Conservation (phyloP, 768 basidiomycete species). For the Hericium rajendrae region DNA sequence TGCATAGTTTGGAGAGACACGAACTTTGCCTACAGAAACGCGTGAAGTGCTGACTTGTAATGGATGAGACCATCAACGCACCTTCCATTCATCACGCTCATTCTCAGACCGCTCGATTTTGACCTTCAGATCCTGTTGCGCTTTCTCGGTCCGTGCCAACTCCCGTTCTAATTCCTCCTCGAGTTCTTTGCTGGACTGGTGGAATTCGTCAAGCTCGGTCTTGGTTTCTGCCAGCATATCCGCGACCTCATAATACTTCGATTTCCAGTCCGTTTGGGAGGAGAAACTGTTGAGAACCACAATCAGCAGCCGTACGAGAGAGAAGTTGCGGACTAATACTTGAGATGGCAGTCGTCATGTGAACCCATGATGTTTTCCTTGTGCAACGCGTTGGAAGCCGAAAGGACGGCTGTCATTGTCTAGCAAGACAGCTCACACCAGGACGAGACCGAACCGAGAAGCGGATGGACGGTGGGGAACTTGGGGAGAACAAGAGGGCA, state of each 20-base stretch:
- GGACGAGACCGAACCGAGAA: conserved; percentile 3
- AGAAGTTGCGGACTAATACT: conserved; percentile 29
- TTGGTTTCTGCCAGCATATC: conserved; percentile 81
- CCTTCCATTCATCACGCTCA: conserved; percentile 93
- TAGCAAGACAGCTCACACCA: conserved; percentile 6
- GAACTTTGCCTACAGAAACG: conserved; percentile 59
- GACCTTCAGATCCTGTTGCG: conserved; percentile 69
- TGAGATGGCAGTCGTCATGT: conserved; percentile 56
- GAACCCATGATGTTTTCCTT: conserved; percentile 49
- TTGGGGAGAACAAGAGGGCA: conserved; percentile 14
- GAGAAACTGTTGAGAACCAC: conserved; percentile 38
- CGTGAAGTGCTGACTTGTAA: conserved; percentile 5
- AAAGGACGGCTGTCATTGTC: conserved; percentile 57
- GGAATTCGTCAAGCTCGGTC: conserved; percentile 80
- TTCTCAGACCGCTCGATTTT: conserved; percentile 60
- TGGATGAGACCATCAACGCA: conserved; percentile 25
- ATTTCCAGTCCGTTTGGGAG: conserved; percentile 56
- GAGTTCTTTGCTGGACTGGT: conserved; percentile 79
- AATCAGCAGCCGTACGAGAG: conserved; percentile 3
- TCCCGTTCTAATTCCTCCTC: conserved; percentile 92
- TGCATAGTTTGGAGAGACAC: conserved; percentile 83
- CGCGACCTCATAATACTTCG: conserved; percentile 73
- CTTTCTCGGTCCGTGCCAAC: conserved; percentile 77
- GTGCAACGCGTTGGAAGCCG: conserved; percentile 46
- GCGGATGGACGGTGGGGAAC: conserved; percentile 10